A percentile compares a stretch with the other conserved stretches of the same genome.
phyloP scores from a whole-genome alignment of 495 filamentous ascomycete species.

The Rhizodiscina lignyota region DNA sequence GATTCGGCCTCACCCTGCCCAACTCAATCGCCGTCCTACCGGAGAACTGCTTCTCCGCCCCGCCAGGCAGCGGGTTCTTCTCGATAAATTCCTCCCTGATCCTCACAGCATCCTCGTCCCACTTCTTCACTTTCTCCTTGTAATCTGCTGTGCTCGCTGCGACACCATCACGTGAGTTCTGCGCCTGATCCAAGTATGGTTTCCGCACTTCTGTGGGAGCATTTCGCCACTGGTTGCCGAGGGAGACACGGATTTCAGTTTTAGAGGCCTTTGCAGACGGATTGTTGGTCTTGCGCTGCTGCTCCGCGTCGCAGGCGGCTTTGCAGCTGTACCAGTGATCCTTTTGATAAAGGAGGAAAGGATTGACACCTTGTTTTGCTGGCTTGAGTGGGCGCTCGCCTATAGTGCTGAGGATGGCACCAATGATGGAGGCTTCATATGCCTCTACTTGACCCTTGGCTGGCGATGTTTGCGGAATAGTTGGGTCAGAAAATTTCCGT shows the following conservation, averaged over 20 bases:
- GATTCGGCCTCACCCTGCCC: too few relatives aligned
- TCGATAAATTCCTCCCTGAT: slow-evolving; percentile 47
- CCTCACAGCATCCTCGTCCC: slow-evolving; percentile 47
- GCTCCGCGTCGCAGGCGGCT: slow-evolving; percentile 44
- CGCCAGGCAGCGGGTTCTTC: slow-evolving; percentile 30
- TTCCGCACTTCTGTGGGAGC: slow-evolving; percentile 46
- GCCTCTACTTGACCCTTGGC: slow-evolving; percentile 24
- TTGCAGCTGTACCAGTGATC: slow-evolving; percentile 65
- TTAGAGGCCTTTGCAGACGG: slow-evolving; percentile 46
- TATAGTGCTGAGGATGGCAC: slow-evolving; percentile 47
- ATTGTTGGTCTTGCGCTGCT: slow-evolving; percentile 41
- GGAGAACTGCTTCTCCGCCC: too few relatives aligned
- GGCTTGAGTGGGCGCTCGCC: slow-evolving; percentile 60
- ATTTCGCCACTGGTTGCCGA: slow-evolving; percentile 81
- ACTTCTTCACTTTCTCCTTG: slow-evolving; percentile 40
- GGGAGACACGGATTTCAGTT: slow-evolving; percentile 63
- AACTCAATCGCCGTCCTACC: too few relatives aligned
- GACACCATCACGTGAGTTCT: slow-evolving; percentile 46
- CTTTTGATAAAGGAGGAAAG: slow-evolving; percentile 53
- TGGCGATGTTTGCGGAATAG: slow-evolving; percentile 23
- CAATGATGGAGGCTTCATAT: slow-evolving; percentile 59
- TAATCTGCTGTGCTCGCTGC: slow-evolving; percentile 39
- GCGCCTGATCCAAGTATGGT: slow-evolving; percentile 59
- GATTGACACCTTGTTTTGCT: slow-evolving; percentile 47
- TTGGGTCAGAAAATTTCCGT: slow-evolving; percentile 16